Percentiles rank a stretch among this genome's conserved stretches.
phyloP scores from a whole-genome alignment of 2,329 filamentous ascomycete genomes.

The Podosphaera aphanis region DNA sequence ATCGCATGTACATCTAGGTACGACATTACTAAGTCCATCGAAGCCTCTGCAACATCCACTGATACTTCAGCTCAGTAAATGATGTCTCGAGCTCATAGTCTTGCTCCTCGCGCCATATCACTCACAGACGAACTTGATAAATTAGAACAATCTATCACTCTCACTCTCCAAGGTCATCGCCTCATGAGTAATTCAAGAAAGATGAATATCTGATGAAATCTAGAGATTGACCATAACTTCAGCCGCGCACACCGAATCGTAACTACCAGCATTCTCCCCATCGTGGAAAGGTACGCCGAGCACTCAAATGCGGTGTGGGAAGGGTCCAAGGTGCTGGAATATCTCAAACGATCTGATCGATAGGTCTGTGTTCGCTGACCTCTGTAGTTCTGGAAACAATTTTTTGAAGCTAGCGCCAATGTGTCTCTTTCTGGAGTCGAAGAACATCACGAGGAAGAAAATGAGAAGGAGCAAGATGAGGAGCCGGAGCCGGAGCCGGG shows the following conservation, averaged over 20 bases:
- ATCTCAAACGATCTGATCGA: neutral
- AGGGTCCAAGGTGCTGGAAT: conserved; percentile 51
- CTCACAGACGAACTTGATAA: conserved; percentile 89
- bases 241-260: conserved; percentile 91
- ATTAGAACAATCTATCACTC: conserved; percentile 85
- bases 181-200: neutral
- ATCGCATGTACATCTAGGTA: too few species aligned
- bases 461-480: neutral
- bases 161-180: conserved; percentile 63
- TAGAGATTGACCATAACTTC: conserved; percentile 97
- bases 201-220: conserved; percentile 4
- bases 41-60: too few species aligned
- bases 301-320: conserved; percentile 92
- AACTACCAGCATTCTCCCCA: conserved; percentile 72
- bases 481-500: too few species aligned
- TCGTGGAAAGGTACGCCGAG: conserved; percentile 87
- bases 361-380: too few species aligned
- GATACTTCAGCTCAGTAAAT: neutral
- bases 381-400: conserved; percentile 91
- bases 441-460: conserved; percentile 26
- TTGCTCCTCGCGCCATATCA: conserved; percentile 19
- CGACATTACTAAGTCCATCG: too few species aligned
- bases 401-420: conserved; percentile 95
- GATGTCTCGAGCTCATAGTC: neutral
- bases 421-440: conserved; percentile 91